A percentile compares a stretch with the other conserved stretches of the same genome.
phyloP scores from a whole-genome alignment of 2,329 filamentous ascomycete genomes.

The Cladosporium austrohemisphaericum region DNA sequence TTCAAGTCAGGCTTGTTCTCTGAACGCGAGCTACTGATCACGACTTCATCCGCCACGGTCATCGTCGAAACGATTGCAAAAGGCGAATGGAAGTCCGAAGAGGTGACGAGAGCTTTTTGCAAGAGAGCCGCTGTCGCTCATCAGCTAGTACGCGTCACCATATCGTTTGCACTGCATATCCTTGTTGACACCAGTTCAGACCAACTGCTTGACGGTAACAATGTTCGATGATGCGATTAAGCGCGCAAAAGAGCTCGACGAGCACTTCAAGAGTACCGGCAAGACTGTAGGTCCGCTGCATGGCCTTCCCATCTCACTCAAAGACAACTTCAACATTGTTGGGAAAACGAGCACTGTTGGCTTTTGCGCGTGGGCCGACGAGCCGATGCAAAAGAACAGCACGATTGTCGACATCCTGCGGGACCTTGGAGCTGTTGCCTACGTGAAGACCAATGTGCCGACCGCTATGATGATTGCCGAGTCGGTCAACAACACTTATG shows the following conservation, averaged over 20 bases:
- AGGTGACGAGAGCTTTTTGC: slow-evolving; percentile 53
- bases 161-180: neutral
- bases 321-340: slow-evolving; percentile 65
- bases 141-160: slow-evolving; percentile 38
- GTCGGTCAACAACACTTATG: slow-evolving; percentile 62
- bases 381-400: slow-evolving; percentile 55
- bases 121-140: slow-evolving; percentile 54
- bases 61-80: slow-evolving; percentile 41
- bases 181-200: slow-evolving; percentile 25
- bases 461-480: slow-evolving; percentile 69
- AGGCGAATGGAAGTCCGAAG: slow-evolving; percentile 47
- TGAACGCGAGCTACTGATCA: slow-evolving; percentile 49
- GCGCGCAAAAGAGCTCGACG: slow-evolving; percentile 51
- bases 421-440: slow-evolving; percentile 61
- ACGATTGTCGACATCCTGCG: slow-evolving; percentile 57
- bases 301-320: slow-evolving; percentile 63
- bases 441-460: slow-evolving; percentile 67
- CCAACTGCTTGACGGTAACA: slow-evolving; percentile 58
- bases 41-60: slow-evolving; percentile 38
- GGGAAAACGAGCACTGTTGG: slow-evolving; percentile 61
- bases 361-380: slow-evolving; percentile 58
- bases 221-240: slow-evolving; percentile 53
- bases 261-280: slow-evolving; percentile 45
- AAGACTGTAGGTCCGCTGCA: slow-evolving; percentile 60
- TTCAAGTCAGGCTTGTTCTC: slow-evolving; percentile 58